Percentiles rank a stretch among this genome's conserved stretches.
Conservation (phyloP, 768 basidiomycete genomes). For the Plicaturopsis crispa region DNA sequence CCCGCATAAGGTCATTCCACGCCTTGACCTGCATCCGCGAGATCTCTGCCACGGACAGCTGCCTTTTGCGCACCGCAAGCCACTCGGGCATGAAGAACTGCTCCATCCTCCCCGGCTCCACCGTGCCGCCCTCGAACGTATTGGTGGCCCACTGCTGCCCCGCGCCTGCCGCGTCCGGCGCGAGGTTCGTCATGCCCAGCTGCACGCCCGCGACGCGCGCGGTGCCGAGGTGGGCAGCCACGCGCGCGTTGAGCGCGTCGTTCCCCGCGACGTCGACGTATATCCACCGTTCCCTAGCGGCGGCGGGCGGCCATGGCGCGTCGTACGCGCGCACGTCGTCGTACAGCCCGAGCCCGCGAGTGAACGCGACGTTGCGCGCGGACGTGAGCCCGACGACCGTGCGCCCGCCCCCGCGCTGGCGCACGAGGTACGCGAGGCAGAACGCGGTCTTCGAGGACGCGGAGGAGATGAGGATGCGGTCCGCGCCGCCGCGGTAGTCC, state of each 20-base stretch:
- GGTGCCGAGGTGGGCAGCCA: constrained; percentile 35
- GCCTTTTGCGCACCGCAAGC: constrained; percentile 45
- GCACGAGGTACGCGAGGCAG: constrained; percentile 54
- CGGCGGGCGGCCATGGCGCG: constrained; percentile 24
- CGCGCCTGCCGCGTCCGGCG: constrained; percentile 31
- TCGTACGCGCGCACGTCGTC: constrained; percentile 50
- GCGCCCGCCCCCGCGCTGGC: constrained; percentile 31
- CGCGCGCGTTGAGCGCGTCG: constrained; percentile 34
- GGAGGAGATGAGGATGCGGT: constrained; percentile 51
- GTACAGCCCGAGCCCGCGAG: constrained; percentile 45
- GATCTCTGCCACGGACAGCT: constrained; percentile 41
- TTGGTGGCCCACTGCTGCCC: constrained; percentile 32
- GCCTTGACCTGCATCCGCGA: constrained; percentile 41
- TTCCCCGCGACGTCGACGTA: constrained; percentile 57
- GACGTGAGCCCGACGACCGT: constrained; percentile 58
- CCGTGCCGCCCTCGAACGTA: constrained; percentile 14
- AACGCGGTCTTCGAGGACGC: constrained; percentile 72
- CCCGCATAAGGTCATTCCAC: constrained; percentile 53
- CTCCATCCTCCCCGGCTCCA: constrained; percentile 27
- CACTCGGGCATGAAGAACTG: constrained; percentile 67
- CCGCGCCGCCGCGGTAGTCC: constrained; percentile 40
- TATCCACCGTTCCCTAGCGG: constrained; percentile 33
- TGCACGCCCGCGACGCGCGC: constrained; percentile 33
- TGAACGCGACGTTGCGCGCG: constrained; percentile 44
- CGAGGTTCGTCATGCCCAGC: constrained; percentile 51